Base-by-base conservation (phyloP, 2,329 filamentous ascomycete genomes). In the Pseudopithomyces maydicus region DNA sequence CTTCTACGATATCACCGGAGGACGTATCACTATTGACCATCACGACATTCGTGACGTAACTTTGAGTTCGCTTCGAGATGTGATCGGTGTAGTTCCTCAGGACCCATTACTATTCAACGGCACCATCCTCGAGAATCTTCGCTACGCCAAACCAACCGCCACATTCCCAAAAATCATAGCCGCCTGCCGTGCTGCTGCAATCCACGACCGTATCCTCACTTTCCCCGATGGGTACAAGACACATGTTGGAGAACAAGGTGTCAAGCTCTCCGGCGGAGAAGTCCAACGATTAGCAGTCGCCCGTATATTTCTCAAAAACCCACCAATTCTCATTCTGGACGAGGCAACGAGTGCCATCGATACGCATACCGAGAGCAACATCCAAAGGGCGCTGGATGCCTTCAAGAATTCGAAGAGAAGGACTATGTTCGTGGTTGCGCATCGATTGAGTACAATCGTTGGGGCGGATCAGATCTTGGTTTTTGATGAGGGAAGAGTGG, bases 291-390 rank as follows among this genome's bases (percentile, higher is more conserved):
- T 88, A 15, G 85, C 86, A 6, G 88, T 88, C 68, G 86, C 86
- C n/a, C 85, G 91, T 2, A 88, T 90, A 11, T 80, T 92, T 51
- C 84, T 94, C 71, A 92, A 92, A 75, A 84, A 84, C 57, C 88
- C 90, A 0, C 89, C 92, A 64, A 82, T 96, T 43, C 82, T 96
- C 5, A 87, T 96, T 12, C 82, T 96, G 1, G 92, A 96, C 67
- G 92, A 96, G 77, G 88, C 92, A 0, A 95, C 93, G 59, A 90
- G 89, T 52, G 90, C 91, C 47, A 90, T 96, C 84, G 88, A 93
- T 59, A 86, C 89, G 42, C 81, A 80, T 0, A 88, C 85, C 0
- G 86, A 89, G 70, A 80, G 84, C 54, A 82, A 85, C 63, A 88
- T 88, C 33, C 85, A 88, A 64, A 76, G 81, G 14, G 85, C 85